phyloP scores from a whole-genome alignment of 257 asterid genomes.

The Salvia hispanica region DNA sequence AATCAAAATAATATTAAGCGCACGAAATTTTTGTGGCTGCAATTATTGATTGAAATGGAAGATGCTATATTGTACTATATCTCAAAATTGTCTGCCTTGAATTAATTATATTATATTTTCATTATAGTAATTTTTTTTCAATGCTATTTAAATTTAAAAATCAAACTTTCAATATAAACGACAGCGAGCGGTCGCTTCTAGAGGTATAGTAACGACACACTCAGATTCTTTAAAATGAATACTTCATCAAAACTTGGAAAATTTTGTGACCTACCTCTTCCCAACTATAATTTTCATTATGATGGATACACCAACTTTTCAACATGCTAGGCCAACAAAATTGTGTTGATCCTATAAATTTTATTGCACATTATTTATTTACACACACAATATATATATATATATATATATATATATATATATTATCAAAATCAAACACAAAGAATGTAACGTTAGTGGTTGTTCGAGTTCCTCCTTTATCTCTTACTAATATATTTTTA shows the following conservation, averaged over 20 bases:
- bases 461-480: slow-evolving; percentile 14
- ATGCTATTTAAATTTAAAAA: neutral
- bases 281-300: neutral
- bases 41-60: too few species aligned
- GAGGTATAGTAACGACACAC: neutral
- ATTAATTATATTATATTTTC: too few species aligned
- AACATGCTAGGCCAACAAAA: too few species aligned
- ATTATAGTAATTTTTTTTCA: neutral
- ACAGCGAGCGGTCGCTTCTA: slow-evolving; percentile 8
- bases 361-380: too few species aligned
- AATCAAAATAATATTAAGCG: too few species aligned
- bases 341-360: too few species aligned
- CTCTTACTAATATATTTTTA: neutral
- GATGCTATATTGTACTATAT: too few species aligned
- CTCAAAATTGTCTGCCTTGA: too few species aligned
- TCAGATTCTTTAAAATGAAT: neutral
- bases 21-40: too few species aligned
- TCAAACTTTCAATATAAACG: neutral
- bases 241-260: neutral
- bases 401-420: too few species aligned
- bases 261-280: neutral
- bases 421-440: neutral
- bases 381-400: too few species aligned
- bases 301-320: neutral
- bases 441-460: slow-evolving; percentile 29